A percentile compares a stretch with the other conserved stretches of the same genome.
These are phyloP conservation scores for Talaromyces verruculosus DNA, from an alignment of 2,329 filamentous ascomycete species.

Conservation along the genomic window DNA sequence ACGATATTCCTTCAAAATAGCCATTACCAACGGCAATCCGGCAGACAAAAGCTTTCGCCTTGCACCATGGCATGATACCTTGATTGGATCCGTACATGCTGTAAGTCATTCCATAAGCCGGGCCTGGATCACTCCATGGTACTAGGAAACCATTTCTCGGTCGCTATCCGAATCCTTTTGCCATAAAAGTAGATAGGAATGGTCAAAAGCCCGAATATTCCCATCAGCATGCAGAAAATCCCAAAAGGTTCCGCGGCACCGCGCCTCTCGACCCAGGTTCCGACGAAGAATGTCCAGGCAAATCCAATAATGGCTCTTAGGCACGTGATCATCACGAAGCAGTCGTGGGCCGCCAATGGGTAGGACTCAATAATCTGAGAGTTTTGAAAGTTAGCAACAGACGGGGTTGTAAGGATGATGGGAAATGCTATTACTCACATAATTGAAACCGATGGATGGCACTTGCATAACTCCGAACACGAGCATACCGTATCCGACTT, in stretches of 20 bases:
- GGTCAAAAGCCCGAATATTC: slow-evolving; percentile 44
- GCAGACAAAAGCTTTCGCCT: no score
- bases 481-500: slow-evolving; percentile 3
- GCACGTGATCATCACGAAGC: slow-evolving; percentile 55
- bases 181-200: background rate
- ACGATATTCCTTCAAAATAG: no score
- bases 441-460: background rate
- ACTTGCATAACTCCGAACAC: background rate
- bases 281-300: slow-evolving; percentile 56
- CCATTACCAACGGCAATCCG: no score
- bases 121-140: background rate
- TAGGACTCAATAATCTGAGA: slow-evolving; percentile 55
- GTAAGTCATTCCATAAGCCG: background rate
- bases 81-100: background rate
- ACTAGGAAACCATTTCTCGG: background rate
- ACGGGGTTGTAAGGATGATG: background rate
- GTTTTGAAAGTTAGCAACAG: background rate
- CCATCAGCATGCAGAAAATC: slow-evolving; percentile 55
- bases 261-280: slow-evolving; percentile 46
- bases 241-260: slow-evolving; percentile 54
- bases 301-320: slow-evolving; percentile 53
- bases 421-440: background rate
- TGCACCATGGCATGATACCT: background rate
- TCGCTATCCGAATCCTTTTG: slow-evolving; percentile 1
- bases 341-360: slow-evolving; percentile 49